phyloP scores from a whole-genome alignment of 202 grass and related monocot species.

The Bolboschoenoplectus hybrid region DNA sequence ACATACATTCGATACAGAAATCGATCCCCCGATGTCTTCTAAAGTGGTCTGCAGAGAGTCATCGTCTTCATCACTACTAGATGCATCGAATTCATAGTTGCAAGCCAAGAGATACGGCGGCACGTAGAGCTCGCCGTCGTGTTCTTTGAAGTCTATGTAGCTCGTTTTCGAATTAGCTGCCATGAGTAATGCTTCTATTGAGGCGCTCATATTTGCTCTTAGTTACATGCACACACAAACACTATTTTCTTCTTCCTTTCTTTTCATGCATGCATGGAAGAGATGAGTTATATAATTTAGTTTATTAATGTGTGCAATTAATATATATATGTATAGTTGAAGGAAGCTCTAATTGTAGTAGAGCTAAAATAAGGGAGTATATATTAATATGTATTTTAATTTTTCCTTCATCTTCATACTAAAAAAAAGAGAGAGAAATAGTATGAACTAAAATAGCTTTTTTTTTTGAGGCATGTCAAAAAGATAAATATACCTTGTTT shows the following conservation, averaged over 20 bases:
- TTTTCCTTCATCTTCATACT: too few relatives aligned
- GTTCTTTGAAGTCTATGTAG: neutral
- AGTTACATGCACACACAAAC: neutral
- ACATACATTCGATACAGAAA: neutral
- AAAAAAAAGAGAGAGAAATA: too few relatives aligned
- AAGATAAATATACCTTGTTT: too few relatives aligned
- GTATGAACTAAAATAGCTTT: too few relatives aligned
- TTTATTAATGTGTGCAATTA: too few relatives aligned
- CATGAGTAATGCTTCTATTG: neutral
- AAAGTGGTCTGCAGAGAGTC: neutral
- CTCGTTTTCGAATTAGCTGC: neutral
- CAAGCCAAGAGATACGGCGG: neutral
- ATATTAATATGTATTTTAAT: too few relatives aligned
- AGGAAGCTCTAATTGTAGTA: too few relatives aligned
- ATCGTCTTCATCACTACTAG: neutral
- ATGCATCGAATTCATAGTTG: neutral
- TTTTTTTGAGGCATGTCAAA: too few relatives aligned
- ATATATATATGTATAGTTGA: too few relatives aligned
- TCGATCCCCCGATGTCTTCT: neutral
- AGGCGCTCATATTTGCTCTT: constrained; percentile 1
- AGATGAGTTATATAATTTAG: too few relatives aligned
- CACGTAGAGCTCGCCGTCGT: neutral
- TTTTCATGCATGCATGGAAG: too few relatives aligned
- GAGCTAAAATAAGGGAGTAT: too few relatives aligned
- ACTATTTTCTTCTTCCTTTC: neutral